A percentile compares a stretch with the other conserved stretches of the same genome.
These are phyloP conservation scores for Phaeomoniella chlamydospora DNA, from an alignment of 2,329 filamentous ascomycete species.

Conservation along the genomic window DNA sequence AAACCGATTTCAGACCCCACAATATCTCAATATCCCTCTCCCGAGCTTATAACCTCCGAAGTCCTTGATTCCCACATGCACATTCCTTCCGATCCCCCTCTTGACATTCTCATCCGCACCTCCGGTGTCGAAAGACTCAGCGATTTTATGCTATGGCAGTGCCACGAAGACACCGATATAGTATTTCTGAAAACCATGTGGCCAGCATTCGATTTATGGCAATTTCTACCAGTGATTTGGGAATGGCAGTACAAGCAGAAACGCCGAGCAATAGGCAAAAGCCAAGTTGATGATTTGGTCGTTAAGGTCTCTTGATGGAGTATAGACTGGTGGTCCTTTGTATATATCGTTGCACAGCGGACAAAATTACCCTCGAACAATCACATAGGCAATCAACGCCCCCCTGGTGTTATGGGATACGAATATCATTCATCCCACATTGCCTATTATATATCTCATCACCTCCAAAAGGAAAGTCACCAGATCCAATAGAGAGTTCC, in stretches of 20 bases:
- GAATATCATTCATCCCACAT: no score
- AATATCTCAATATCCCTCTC: conserved; percentile 46
- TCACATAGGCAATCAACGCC: no score
- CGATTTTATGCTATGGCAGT: conserved; percentile 99
- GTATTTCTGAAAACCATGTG: conserved; percentile 86
- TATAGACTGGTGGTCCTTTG: no score
- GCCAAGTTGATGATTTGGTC: no score
- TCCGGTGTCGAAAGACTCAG: conserved; percentile 85
- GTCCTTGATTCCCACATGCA: conserved; percentile 79
- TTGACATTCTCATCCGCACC: conserved; percentile 83
- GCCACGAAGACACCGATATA: conserved; percentile 80
- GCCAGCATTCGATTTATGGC: conserved; percentile 91
- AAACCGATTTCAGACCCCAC: background rate
- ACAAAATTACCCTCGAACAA: no score
- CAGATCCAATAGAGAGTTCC: no score
- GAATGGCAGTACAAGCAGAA: conserved; percentile 63
- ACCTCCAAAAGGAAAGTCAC: no score
- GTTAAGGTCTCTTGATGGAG: no score
- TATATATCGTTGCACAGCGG: no score
- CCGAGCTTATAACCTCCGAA: conserved; percentile 72
- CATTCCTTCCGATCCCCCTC: conserved; percentile 68
- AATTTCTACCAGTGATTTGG: conserved; percentile 80
- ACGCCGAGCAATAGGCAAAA: conserved; percentile 20
- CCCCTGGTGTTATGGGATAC: no score
- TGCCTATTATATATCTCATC: no score